These are phyloP conservation scores for Teunomyces gatunensis DNA, from an alignment of 805 yeast species.

Conservation along the genomic window DNA sequence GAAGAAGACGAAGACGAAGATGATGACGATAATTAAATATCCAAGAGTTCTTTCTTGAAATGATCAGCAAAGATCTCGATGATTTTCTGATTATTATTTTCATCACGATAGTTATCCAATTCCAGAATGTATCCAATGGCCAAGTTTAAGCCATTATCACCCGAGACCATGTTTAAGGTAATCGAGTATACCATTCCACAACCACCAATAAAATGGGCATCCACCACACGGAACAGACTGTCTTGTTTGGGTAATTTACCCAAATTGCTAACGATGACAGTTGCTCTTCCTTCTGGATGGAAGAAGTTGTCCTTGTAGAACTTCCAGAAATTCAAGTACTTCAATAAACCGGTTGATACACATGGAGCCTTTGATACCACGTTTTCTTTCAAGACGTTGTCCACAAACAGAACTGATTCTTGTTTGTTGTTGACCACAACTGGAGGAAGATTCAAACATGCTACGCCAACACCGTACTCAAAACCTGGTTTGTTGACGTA, in stretches of 20 bases:
- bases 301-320: conserved; percentile 1
- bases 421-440: neutral
- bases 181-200: conserved; percentile 8
- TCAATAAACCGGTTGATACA: conserved; percentile 3
- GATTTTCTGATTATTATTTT: neutral
- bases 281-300: conserved; percentile 3
- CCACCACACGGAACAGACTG: neutral
- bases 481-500: conserved; percentile 2
- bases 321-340: conserved; percentile 6
- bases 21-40: conserved; percentile 2
- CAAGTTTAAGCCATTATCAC: conserved; percentile 9
- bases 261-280: conserved; percentile 10
- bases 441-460: neutral
- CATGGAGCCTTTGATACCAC: conserved; percentile 5
- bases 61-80: conserved; percentile 10
- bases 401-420: conserved; percentile 4
- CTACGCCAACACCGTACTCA: conserved; percentile 5
- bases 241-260: conserved; percentile 6
- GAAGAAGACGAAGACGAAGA: conserved; percentile 2
- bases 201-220: conserved; percentile 11
- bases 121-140: conserved; percentile 8
- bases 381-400: neutral
- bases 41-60: neutral
- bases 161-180: conserved; percentile 10
- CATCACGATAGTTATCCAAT: conserved; percentile 5